Evolutionary conservation across 495 filamentous ascomycete species (phyloP).

Genomic region (Daldinia concentrica): DNA sequence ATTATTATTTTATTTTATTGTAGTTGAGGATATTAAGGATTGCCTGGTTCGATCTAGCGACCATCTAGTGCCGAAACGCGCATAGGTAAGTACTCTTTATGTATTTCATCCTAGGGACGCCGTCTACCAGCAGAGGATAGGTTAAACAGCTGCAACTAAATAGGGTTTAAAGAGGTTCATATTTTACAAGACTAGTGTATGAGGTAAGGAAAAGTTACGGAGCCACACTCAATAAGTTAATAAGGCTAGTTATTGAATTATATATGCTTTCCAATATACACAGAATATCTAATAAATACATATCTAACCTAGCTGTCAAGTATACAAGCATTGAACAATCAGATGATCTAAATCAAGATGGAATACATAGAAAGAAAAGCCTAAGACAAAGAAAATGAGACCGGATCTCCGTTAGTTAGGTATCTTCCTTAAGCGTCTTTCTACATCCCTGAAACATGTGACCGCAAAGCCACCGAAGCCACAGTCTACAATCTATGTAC

Average conservation of each 20-base stretch:
- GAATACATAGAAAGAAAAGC: background rate
- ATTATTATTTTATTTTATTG: no score
- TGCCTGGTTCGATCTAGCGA: no score
- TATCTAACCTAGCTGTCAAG: no score
- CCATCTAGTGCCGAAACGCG: no score
- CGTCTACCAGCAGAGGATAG: no score
- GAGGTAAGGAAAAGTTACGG: background rate
- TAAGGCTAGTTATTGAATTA: background rate
- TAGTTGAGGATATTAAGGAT: background rate
- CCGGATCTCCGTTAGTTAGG: background rate
- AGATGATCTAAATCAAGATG: background rate
- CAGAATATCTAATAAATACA: background rate
- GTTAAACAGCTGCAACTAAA: no score
- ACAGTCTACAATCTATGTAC: background rate
- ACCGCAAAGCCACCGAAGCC: constrained; percentile 10
- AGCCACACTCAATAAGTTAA: background rate
- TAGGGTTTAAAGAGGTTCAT: no score
- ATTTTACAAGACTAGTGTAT: no score
- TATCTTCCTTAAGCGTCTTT: background rate
- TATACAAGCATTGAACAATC: background rate
- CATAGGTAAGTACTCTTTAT: no score
- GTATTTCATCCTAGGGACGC: no score
- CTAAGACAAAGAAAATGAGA: background rate
- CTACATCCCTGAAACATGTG: constrained; percentile 10
- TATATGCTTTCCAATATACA: background rate